Percentiles rank a stretch among this genome's conserved stretches.
These are phyloP conservation scores for Thamnidium elegans DNA, from an alignment of 192 early-diverging fungal species.

Conservation along the genomic window DNA sequence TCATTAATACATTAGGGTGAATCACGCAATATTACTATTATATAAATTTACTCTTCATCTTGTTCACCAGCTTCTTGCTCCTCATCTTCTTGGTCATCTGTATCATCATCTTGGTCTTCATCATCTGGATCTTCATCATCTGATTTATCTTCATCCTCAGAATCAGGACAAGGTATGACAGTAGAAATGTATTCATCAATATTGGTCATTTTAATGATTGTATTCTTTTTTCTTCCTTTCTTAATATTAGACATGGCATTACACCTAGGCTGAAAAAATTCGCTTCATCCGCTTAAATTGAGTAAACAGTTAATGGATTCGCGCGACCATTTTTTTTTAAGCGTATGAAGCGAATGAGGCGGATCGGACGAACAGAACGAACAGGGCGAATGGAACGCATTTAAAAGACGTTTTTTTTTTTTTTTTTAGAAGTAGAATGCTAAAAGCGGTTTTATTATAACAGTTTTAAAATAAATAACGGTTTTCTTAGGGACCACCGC, in stretches of 20 bases:
- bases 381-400: too few species aligned
- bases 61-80: constrained; percentile 1
- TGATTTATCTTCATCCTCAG: constrained; percentile 11
- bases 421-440: too few species aligned
- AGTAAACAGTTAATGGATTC: too few species aligned
- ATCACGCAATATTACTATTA: constrained; percentile 1
- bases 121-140: constrained; percentile 7
- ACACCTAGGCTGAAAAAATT: too few species aligned
- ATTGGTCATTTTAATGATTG: neutral
- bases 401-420: too few species aligned
- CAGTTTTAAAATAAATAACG: too few species aligned
- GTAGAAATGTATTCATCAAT: constrained; percentile 12
- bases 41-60: constrained; percentile 3
- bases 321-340: too few species aligned
- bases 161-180: constrained; percentile 9
- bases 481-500: too few species aligned
- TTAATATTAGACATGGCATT: constrained; percentile 9
- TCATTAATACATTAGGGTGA: neutral
- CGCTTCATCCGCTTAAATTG: too few species aligned
- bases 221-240: constrained; percentile 15
- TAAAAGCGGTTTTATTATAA: too few species aligned
- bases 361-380: too few species aligned
- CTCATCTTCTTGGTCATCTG: constrained; percentile 1
- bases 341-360: too few species aligned
- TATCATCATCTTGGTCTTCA: neutral